These are phyloP conservation scores for Sisymbrium altissimum DNA, from an alignment of 345 rosid genomes.

Conservation along the genomic window DNA sequence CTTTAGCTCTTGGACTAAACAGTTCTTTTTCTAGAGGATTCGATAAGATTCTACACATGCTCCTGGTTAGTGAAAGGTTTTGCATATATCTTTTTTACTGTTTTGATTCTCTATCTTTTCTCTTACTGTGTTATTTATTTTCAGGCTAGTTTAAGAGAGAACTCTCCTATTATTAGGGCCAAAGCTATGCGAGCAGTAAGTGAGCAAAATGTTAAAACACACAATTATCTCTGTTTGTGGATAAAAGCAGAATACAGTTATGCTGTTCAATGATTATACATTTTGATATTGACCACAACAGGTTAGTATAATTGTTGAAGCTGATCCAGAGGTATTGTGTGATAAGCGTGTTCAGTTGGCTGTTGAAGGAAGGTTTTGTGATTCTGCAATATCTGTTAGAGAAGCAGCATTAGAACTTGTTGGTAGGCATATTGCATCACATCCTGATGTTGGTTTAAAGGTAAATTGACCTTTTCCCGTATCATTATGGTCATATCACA, in stretches of 20 bases:
- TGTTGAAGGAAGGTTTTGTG: conserved; percentile 99
- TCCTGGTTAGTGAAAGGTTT: conserved; percentile 66
- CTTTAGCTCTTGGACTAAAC: conserved; percentile 79
- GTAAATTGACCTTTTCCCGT: conserved; percentile 35
- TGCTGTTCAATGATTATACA: conserved; percentile 26
- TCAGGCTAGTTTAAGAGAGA: conserved; percentile 97
- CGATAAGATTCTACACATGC: conserved; percentile 92
- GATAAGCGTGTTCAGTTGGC: conserved; percentile 94
- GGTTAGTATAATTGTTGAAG: conserved; percentile 97
- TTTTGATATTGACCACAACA: conserved; percentile 42
- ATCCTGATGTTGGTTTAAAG: conserved; percentile 96
- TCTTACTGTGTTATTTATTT: conserved; percentile 26
- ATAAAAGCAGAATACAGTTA: conserved; percentile 8
- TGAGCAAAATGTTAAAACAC: conserved; percentile 17
- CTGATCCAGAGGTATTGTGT: conserved; percentile 93
- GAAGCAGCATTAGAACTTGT: conserved; percentile 99
- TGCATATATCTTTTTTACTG: background rate
- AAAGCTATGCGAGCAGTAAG: conserved; percentile 95
- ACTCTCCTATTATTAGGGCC: conserved; percentile 91
- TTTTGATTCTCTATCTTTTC: background rate
- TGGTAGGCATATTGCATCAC: conserved; percentile 95
- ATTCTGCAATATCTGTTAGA: conserved; percentile 97
- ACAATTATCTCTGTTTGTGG: background rate
- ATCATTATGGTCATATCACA: conserved; percentile 12
- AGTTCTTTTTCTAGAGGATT: conserved; percentile 97